A percentile compares a stretch with the other conserved stretches of the same genome.
Conservation (phyloP, 1,284 basidiomycete species). For the Ceratobasidium sp. region DNA sequence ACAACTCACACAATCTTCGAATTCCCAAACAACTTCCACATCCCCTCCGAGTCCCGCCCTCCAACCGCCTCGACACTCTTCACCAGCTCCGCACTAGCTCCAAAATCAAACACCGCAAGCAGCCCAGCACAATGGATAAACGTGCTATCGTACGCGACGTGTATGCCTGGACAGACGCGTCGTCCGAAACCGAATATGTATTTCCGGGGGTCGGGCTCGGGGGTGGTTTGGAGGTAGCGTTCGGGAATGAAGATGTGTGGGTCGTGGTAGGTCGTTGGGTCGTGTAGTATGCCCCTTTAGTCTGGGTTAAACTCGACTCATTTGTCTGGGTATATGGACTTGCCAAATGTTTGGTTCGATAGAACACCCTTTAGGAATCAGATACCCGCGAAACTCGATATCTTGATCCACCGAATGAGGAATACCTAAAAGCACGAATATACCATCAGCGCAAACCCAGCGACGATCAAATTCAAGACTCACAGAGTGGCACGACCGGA, state of each 20-base stretch:
- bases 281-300: conserved; percentile 44
- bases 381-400: conserved; percentile 27
- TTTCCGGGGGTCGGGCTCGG: conserved; percentile 39
- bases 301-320: not conserved
- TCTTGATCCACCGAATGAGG: conserved; percentile 14
- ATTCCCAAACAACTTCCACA: conserved; percentile 30
- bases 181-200: conserved; percentile 35
- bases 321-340: not conserved
- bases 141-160: conserved; percentile 45
- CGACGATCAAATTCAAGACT: not conserved
- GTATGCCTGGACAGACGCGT: conserved; percentile 46
- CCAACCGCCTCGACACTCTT: conserved; percentile 1
- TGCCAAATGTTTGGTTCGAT: conserved; percentile 34
- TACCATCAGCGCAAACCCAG: not conserved
- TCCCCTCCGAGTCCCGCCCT: not conserved
- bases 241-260: conserved; percentile 42
- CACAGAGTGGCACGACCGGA: conserved; percentile 19
- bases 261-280: conserved; percentile 43
- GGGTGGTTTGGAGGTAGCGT: conserved; percentile 34
- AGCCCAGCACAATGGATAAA: conserved; percentile 36
- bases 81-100: conserved; percentile 10
- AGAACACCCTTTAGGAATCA: conserved; percentile 21
- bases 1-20: conserved; percentile 29
- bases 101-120: conserved; percentile 21
- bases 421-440: conserved; percentile 5